phyloP scores from a whole-genome alignment of 371 early-diverging fungal genomes.

The Nematocida sp. region DNA sequence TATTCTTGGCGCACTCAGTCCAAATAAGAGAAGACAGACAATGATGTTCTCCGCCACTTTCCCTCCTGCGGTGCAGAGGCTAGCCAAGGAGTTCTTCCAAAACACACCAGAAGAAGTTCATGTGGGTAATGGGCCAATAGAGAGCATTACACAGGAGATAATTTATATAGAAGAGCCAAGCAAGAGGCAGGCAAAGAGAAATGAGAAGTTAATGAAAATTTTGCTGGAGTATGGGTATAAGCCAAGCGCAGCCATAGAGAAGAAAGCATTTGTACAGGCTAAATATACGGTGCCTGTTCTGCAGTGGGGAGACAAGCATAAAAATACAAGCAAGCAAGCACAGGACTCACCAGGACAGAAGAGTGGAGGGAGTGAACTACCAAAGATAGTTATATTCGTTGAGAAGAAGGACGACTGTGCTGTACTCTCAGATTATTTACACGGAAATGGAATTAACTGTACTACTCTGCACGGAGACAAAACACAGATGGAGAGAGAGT shows the following conservation, averaged over 20 bases:
- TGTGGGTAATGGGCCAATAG: conserved; percentile 74
- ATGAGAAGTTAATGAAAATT: conserved; percentile 24
- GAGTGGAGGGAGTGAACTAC: conserved; percentile 63
- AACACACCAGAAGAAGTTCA: conserved; percentile 46
- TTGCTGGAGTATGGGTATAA: conserved; percentile 33
- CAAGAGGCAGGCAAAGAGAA: background rate
- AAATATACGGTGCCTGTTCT: background rate
- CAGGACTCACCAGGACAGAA: conserved; percentile 63
- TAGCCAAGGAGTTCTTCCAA: conserved; percentile 71
- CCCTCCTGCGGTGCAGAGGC: conserved; percentile 28
- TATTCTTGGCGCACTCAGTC: conserved; percentile 40
- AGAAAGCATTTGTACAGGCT: background rate
- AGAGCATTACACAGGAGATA: conserved; percentile 83
- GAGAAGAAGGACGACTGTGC: conserved; percentile 84
- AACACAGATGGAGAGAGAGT: conserved; percentile 73
- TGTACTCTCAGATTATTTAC: conserved; percentile 74
- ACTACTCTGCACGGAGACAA: conserved; percentile 69
- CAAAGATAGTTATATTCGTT: conserved; percentile 91
- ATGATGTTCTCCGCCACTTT: conserved; percentile 64
- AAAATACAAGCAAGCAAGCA: conserved; percentile 51
- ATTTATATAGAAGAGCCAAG: background rate
- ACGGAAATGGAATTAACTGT: conserved; percentile 77
- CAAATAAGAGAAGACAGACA: conserved; percentile 47
- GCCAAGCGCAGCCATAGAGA: background rate
- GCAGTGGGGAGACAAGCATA: conserved; percentile 7